These are phyloP conservation scores for Wickerhamomyces chambardii DNA, from an alignment of 805 yeast species.

Conservation along the genomic window DNA sequence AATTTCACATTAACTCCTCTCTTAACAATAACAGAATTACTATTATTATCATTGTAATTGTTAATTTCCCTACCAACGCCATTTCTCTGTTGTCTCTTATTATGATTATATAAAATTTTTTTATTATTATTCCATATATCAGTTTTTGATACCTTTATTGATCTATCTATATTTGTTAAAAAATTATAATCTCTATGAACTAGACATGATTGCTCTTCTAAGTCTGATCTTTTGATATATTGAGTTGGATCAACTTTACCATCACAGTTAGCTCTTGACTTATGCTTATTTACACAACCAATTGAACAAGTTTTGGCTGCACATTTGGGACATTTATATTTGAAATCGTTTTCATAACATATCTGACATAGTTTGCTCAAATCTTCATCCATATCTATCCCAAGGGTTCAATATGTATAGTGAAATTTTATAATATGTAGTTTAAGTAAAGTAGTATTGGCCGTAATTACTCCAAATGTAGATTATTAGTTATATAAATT, in stretches of 20 bases:
- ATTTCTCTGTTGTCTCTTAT: slow-evolving; percentile 14
- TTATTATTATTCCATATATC: slow-evolving; percentile 38
- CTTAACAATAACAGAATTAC: slow-evolving; percentile 23
- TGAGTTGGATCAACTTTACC: slow-evolving; percentile 57
- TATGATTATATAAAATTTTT: slow-evolving; percentile 24
- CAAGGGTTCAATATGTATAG: not conserved
- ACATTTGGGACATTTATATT: slow-evolving; percentile 83
- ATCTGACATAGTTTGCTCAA: slow-evolving; percentile 28
- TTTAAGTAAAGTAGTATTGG: no score
- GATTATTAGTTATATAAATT: no score
- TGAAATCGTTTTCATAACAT: slow-evolving; percentile 33
- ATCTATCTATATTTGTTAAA: slow-evolving; percentile 48
- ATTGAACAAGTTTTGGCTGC: slow-evolving; percentile 56
- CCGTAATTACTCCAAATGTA: no score
- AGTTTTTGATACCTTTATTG: slow-evolving; percentile 45
- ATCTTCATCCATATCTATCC: slow-evolving; percentile 1
- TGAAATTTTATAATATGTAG: no score
- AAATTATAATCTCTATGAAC: slow-evolving; percentile 82
- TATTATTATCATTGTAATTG: slow-evolving; percentile 1
- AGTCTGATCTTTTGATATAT: slow-evolving; percentile 39
- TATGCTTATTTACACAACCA: slow-evolving; percentile 65
- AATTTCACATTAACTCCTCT: slow-evolving; percentile 60
- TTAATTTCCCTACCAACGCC: slow-evolving; percentile 2
- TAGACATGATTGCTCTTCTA: slow-evolving; percentile 25
- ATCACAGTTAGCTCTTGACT: slow-evolving; percentile 48